A percentile compares a stretch with the other conserved stretches of the same genome.
Conservation (phyloP, 306 rosid species). For the Vigna mungo region DNA sequence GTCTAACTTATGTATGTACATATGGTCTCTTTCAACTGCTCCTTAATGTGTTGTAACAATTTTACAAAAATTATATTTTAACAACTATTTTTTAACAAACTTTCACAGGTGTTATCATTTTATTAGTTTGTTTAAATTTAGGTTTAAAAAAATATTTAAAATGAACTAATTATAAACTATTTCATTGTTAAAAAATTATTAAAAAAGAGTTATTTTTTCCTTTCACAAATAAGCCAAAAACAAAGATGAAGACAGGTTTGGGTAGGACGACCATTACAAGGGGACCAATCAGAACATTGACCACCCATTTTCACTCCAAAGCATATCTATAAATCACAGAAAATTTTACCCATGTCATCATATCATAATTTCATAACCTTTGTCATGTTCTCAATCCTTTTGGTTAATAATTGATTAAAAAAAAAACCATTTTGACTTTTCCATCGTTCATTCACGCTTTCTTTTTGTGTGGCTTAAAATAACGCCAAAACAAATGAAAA, state of each 20-base stretch:
- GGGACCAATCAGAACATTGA: conserved; percentile 47
- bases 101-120: too few species aligned
- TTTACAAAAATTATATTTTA: too few species aligned
- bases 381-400: not conserved
- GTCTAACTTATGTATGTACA: not conserved
- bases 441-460: not conserved
- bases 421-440: conserved; percentile 1
- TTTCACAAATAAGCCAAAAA: not conserved
- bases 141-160: too few species aligned
- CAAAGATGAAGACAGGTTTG: not conserved
- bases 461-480: not conserved
- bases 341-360: not conserved
- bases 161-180: too few species aligned
- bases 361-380: not conserved
- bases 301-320: conserved; percentile 37
- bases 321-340: conserved; percentile 1
- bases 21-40: not conserved
- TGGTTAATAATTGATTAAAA: not conserved
- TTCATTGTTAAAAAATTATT: too few species aligned
- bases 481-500: not conserved
- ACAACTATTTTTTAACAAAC: too few species aligned
- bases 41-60: not conserved
- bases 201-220: too few species aligned
- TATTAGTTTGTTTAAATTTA: too few species aligned
- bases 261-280: conserved; percentile 51